Evolutionary conservation across 148 eudicot genomes (phyloP), one percentile per base, ranked within the genome.

Genomic region (Fagopyrum homotropicum): DNA sequence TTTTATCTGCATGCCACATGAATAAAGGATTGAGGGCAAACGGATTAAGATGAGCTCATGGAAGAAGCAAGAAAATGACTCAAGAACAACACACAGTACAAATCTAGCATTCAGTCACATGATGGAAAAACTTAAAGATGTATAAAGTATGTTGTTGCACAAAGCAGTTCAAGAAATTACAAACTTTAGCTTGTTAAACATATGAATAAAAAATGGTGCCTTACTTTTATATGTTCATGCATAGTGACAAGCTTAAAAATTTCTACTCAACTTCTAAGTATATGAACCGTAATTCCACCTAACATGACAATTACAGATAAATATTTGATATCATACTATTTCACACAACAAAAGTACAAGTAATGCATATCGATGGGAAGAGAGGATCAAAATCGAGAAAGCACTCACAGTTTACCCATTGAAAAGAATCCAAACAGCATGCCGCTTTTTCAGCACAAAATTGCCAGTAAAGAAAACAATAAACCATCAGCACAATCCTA

Each of bases 401-500:
- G 76, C 74, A 84, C 92, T 86, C 85, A 96, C 99, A 89, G 75
- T 89, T 85, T 90, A 64, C 97, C 98, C 97, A 96, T 92, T 68
- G 97, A 96, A 72, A 85, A 50, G 48, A 96, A 79, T 81, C 99
- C 99, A 74, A 83, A 88, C 56, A 93, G 79, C 80, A 92, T 73
- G 69, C 98, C 99, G 75, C 92, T 83, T 64, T 85, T 90, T 72
- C 99, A 98, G 73, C 99, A 98, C 83, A 96, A 78, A 80, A 96
- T 90, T 52, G 99, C 98, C 69, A 96, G 94, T 86, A 96, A 80
- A 73, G 99, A 98, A 86, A 96, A 96, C 68, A 96, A 80, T 81
- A 96, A 89, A 72, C 99, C 99, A 72, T 92, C 99, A 68, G 99
- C 99, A 84, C 99, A 96, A 78, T 96, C 99, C 99, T 96, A 87